Percentiles rank a stretch among this genome's conserved stretches.
Conservation (phyloP, 345 rosid species). For the Erucastrum elatum region DNA sequence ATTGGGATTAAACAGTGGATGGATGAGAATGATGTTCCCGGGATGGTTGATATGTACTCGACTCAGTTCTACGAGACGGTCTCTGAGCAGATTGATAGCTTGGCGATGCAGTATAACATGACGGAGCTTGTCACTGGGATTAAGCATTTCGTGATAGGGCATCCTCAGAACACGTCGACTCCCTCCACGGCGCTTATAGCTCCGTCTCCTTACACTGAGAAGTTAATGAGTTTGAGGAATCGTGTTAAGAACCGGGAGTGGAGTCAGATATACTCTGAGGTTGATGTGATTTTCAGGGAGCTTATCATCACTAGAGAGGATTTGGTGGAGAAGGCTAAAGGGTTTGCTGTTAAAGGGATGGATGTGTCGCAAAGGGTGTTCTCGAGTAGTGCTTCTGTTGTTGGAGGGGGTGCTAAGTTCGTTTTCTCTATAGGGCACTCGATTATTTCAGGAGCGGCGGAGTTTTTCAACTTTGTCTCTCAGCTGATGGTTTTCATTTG, state of each 20-base stretch:
- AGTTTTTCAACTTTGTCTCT: conserved; percentile 85
- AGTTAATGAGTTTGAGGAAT: conserved; percentile 63
- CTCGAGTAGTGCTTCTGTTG: conserved; percentile 71
- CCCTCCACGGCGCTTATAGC: conserved; percentile 53
- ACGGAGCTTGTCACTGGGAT: conserved; percentile 89
- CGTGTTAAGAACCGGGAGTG: conserved; percentile 61
- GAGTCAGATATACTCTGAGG: conserved; percentile 77
- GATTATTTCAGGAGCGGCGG: conserved; percentile 85
- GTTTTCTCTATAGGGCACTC: conserved; percentile 64
- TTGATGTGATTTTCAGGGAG: conserved; percentile 71
- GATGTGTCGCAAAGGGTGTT: conserved; percentile 70
- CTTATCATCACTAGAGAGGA: conserved; percentile 77
- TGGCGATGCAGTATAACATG: conserved; percentile 87
- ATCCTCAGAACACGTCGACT: conserved; percentile 50
- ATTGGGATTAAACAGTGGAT: conserved; percentile 85
- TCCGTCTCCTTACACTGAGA: conserved; percentile 73
- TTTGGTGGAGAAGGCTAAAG: conserved; percentile 83
- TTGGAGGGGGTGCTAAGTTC: conserved; percentile 73
- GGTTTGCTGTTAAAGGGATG: conserved; percentile 72
- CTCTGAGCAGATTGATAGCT: conserved; percentile 72
- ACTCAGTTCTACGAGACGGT: conserved; percentile 68
- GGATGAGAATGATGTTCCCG: conserved; percentile 92
- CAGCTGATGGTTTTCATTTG: conserved; percentile 82
- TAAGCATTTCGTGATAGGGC: conserved; percentile 72
- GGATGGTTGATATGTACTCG: conserved; percentile 77